These are phyloP conservation scores for Cladophialophora immunda DNA, from an alignment of 2,329 filamentous ascomycete species.

Conservation along the genomic window DNA sequence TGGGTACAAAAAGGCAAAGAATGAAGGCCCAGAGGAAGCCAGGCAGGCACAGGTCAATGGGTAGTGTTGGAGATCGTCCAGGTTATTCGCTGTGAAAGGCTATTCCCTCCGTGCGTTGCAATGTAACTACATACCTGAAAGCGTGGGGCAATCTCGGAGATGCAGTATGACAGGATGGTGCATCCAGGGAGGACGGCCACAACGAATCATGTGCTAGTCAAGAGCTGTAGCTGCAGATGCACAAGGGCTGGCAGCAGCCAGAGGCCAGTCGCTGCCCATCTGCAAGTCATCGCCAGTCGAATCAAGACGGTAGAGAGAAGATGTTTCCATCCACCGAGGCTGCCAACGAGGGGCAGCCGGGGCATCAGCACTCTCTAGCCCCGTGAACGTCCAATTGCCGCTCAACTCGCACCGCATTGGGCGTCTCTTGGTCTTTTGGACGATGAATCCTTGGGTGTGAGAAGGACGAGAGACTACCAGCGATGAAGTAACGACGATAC, in stretches of 20 bases:
- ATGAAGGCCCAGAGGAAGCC: no score
- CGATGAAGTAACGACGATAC: slow-evolving; percentile 1
- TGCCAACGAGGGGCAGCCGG: neutral
- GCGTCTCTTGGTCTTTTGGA: no score
- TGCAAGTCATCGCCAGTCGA: slow-evolving; percentile 25
- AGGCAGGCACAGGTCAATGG: neutral
- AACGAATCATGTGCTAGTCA: neutral
- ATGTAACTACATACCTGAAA: neutral
- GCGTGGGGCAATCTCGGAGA: slow-evolving; percentile 11
- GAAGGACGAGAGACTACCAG: neutral
- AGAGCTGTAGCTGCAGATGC: neutral
- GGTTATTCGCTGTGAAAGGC: neutral
- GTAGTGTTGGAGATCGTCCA: neutral
- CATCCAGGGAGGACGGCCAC: neutral
- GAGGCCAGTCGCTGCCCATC: slow-evolving; percentile 1
- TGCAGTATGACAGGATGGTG: slow-evolving; percentile 17
- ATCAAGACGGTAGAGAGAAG: neutral
- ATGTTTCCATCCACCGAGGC: slow-evolving; percentile 20
- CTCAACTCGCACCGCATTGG: neutral
- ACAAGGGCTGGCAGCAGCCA: neutral
- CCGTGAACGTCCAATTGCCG: neutral
- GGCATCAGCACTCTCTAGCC: slow-evolving; percentile 1
- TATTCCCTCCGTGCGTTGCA: neutral
- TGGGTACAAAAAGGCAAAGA: neutral
- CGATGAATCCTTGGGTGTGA: neutral